Percentiles rank a stretch among this genome's conserved stretches.
Evolutionary conservation across 140 eudicot species (phyloP).

Genomic region (Stevia rebaudiana): DNA sequence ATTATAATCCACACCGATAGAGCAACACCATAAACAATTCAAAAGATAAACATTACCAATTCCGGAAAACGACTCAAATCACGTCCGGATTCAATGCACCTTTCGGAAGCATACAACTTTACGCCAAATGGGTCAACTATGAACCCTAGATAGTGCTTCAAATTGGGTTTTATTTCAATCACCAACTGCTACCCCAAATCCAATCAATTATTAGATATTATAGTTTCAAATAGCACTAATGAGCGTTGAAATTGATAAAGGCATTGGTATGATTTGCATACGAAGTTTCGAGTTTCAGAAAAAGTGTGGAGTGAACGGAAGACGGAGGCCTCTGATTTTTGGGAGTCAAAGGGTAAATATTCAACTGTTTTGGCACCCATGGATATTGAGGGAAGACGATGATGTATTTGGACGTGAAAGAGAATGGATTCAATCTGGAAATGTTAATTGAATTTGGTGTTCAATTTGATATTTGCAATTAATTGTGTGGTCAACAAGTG

Average conservation of each 20-base stretch:
- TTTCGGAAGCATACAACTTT: background rate
- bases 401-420: slow-evolving; percentile 1
- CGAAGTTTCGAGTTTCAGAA: background rate
- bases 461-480: background rate
- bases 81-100: slow-evolving; percentile 39
- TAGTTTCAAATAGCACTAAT: background rate
- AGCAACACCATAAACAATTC: slow-evolving; percentile 14
- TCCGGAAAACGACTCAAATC: slow-evolving; percentile 9
- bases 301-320: background rate
- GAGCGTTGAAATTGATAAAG: slow-evolving; percentile 9
- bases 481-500: background rate
- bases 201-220: background rate
- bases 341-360: background rate
- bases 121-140: slow-evolving; percentile 10
- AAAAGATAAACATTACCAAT: slow-evolving; percentile 9
- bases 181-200: background rate
- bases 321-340: background rate
- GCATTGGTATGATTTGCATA: slow-evolving; percentile 13
- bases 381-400: background rate
- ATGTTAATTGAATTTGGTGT: background rate
- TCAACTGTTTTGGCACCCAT: background rate
- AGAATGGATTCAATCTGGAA: background rate
- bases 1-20: slow-evolving; percentile 2
- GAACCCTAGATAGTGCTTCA: slow-evolving; percentile 11
- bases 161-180: slow-evolving; percentile 24